Conservation (phyloP, 371 early-diverging fungal species). For the Choanephora cucurbitarum region DNA sequence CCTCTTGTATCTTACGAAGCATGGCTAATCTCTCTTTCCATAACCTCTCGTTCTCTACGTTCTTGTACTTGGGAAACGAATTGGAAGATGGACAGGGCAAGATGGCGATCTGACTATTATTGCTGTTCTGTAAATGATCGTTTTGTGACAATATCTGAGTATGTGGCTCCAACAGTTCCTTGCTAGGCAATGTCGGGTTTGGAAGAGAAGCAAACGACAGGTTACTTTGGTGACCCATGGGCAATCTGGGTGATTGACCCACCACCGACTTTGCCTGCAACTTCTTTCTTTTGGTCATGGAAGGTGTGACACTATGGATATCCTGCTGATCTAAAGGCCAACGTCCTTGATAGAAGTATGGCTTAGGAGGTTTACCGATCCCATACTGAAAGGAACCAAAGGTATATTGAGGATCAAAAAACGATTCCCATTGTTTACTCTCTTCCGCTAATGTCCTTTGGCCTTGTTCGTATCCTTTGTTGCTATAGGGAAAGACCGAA, state of each 20-base stretch:
- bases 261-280: background rate
- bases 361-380: slow-evolving; percentile 2
- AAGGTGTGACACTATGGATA: slow-evolving; percentile 8
- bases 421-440: slow-evolving; percentile 23
- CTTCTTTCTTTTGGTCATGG: background rate
- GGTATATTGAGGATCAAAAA: slow-evolving; percentile 25
- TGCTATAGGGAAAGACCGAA: slow-evolving; percentile 9
- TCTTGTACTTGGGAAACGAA: slow-evolving; percentile 8
- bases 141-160: slow-evolving; percentile 1
- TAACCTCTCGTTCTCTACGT: slow-evolving; percentile 3
- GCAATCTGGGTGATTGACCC: background rate
- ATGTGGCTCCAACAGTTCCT: slow-evolving; percentile 8
- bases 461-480: slow-evolving; percentile 1
- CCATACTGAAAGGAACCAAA: slow-evolving; percentile 21
- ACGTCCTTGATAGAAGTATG: slow-evolving; percentile 14
- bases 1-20: slow-evolving; percentile 8
- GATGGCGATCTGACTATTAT: slow-evolving; percentile 9
- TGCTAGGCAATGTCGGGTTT: slow-evolving; percentile 14
- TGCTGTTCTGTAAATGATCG: background rate
- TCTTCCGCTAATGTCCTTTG: slow-evolving; percentile 13
- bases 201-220: slow-evolving; percentile 8
- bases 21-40: slow-evolving; percentile 19
- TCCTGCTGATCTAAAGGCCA: slow-evolving; percentile 19
- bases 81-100: slow-evolving; percentile 15
- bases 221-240: background rate